These are phyloP conservation scores for Acacia confusa DNA, from an alignment of 306 rosid species.

Conservation along the genomic window DNA sequence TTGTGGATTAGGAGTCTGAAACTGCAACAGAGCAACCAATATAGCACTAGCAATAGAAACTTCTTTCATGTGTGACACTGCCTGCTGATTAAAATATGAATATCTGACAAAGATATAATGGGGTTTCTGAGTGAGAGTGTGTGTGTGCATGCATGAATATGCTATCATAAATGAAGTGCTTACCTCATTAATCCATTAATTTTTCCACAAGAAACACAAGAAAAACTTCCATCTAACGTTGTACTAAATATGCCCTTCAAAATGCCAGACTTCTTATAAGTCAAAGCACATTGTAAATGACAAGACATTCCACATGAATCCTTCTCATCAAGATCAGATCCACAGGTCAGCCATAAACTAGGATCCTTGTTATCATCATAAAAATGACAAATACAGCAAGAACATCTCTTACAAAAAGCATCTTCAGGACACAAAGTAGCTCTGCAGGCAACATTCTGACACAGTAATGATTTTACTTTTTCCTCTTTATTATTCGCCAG, in stretches of 20 bases:
- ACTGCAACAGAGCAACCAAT: constrained; percentile 18
- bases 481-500: constrained; percentile 47
- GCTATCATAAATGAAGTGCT: constrained; percentile 30
- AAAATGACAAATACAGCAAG: constrained; percentile 79
- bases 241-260: constrained; percentile 46
- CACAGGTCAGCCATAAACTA: constrained; percentile 87
- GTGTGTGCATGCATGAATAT: not conserved
- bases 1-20: constrained; percentile 23
- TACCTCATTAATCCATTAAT: constrained; percentile 80
- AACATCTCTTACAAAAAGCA: constrained; percentile 90
- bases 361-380: constrained; percentile 97
- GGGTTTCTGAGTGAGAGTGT: not conserved
- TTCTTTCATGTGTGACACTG: not conserved
- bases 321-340: constrained; percentile 47
- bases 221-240: constrained; percentile 76
- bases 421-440: constrained; percentile 61
- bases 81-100: constrained; percentile 21
- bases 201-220: constrained; percentile 79
- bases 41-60: not conserved
- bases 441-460: constrained; percentile 80
- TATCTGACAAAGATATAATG: not conserved
- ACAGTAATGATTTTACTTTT: constrained; percentile 41
- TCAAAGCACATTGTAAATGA: constrained; percentile 93
- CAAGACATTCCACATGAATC: constrained; percentile 85
- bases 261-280: constrained; percentile 61